Percentiles rank a stretch among this genome's conserved stretches.
phyloP scores from a whole-genome alignment of 73 alveolate genomes.

The Paramecium primaurelia region DNA sequence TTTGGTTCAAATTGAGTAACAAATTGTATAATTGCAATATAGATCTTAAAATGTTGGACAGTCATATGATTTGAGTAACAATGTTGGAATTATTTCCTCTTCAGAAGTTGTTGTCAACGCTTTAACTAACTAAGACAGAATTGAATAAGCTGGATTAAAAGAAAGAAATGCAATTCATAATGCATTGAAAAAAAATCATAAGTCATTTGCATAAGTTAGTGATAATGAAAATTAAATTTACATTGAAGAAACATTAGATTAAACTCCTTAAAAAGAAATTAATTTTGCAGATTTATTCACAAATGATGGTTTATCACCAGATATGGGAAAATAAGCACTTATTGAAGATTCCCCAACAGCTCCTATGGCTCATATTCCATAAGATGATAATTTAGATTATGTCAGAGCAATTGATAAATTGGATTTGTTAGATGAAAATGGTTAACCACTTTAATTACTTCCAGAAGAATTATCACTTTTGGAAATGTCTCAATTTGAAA shows the following conservation, averaged over 20 bases:
- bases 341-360: neutral
- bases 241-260: neutral
- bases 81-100: neutral
- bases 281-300: constrained; percentile 30
- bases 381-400: neutral
- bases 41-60: neutral
- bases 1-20: neutral
- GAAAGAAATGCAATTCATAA: neutral
- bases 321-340: constrained; percentile 15
- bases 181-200: neutral
- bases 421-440: neutral
- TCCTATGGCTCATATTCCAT: neutral
- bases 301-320: constrained; percentile 31
- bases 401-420: neutral
- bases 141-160: neutral
- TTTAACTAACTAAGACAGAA: neutral
- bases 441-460: constrained; percentile 9
- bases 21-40: neutral
- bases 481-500: neutral
- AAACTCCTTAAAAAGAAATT: neutral
- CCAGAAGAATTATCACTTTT: constrained; percentile 7
- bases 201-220: neutral
- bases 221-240: neutral
- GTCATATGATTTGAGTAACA: neutral
- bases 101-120: neutral